These are phyloP conservation scores for Rhynchospora pubera DNA, from an alignment of 176 grass and related monocot genomes.

Conservation along the genomic window DNA sequence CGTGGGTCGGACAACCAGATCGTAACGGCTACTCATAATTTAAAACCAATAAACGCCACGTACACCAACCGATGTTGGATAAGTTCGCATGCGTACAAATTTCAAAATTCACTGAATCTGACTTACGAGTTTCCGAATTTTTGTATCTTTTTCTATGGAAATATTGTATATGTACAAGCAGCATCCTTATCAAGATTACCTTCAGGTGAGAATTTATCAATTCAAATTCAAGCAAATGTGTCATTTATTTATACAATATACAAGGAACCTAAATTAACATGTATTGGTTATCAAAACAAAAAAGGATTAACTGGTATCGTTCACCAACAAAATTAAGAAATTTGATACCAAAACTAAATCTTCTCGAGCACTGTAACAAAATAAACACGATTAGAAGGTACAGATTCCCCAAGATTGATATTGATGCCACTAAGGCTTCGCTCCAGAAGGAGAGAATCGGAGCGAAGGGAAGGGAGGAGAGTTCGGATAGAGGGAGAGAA, in stretches of 20 bases:
- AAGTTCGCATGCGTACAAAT: background rate
- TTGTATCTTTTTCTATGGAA: background rate
- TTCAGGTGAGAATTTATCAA: background rate
- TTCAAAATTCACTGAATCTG: background rate
- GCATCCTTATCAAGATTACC: background rate
- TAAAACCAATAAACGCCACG: background rate
- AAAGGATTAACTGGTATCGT: background rate
- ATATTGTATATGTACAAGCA: background rate
- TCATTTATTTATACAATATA: background rate
- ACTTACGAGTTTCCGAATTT: background rate
- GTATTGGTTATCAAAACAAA: background rate
- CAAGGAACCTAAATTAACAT: background rate
- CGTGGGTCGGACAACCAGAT: background rate
- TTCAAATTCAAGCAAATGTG: background rate
- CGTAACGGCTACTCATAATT: conserved; percentile 3
- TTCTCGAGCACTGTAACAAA: background rate
- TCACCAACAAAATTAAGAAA: background rate
- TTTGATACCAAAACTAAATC: background rate
- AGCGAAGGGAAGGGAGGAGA: no score
- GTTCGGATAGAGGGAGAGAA: no score
- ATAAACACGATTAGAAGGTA: background rate
- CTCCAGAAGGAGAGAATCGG: no score
- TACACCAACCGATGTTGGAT: background rate
- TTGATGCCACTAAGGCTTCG: background rate
- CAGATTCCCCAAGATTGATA: background rate